phyloP scores from a whole-genome alignment of 257 asterid genomes.

The Asclepias syriaca region DNA sequence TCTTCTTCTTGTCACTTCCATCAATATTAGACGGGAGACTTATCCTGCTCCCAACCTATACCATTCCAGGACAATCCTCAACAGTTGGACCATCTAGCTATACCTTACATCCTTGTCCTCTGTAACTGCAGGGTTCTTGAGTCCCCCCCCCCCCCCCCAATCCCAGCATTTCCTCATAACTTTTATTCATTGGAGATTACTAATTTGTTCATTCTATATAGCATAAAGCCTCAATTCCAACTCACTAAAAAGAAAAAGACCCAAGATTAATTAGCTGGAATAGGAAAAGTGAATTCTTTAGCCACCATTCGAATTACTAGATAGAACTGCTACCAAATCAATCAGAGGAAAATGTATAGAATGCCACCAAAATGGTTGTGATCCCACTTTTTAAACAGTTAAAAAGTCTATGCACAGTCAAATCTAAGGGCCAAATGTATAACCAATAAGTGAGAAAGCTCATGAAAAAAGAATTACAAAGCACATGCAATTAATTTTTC shows the following conservation, averaged over 20 bases:
- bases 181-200: not conserved
- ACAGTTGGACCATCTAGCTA: not conserved
- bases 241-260: not conserved
- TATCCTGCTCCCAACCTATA: not conserved
- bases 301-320: not conserved
- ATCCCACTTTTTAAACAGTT: not conserved
- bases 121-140: not conserved
- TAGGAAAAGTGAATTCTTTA: not conserved
- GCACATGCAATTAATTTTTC: not conserved
- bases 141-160: not conserved
- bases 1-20: not conserved
- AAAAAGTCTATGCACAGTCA: not conserved
- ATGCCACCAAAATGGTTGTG: not conserved
- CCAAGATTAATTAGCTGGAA: not conserved
- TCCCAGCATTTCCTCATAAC: not conserved
- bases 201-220: not conserved
- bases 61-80: not conserved
- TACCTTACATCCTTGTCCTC: not conserved
- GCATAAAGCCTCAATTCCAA: not conserved
- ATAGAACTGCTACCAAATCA: not conserved
- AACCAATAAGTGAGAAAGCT: not conserved
- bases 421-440: not conserved
- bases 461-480: not conserved
- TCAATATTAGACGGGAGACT: not conserved
- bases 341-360: not conserved